Evolutionary conservation across 2,329 filamentous ascomycete species (phyloP).

Genomic region (Fusarium anguioides): DNA sequence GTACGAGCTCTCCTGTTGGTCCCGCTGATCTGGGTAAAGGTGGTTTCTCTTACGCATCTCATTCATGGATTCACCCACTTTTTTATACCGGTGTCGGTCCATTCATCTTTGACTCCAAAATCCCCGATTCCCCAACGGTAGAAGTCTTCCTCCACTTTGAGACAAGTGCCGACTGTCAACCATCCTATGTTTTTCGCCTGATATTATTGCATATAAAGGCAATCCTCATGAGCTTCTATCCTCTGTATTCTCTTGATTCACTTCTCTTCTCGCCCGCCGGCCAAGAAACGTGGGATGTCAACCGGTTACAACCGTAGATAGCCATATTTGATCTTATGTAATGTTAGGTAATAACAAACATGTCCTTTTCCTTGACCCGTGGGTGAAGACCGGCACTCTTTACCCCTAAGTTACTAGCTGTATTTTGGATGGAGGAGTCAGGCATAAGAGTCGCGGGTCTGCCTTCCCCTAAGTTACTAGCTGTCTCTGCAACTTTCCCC

Average conservation of each 20-base stretch:
- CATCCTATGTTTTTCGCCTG: constrained; percentile 46
- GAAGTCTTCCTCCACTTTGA: constrained; percentile 20
- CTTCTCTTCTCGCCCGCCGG: constrained; percentile 26
- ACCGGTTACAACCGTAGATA: constrained; percentile 39
- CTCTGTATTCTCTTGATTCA: not conserved
- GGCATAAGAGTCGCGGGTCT: constrained; percentile 43
- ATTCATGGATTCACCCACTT: constrained; percentile 20
- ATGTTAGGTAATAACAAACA: constrained; percentile 44
- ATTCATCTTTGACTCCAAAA: constrained; percentile 21
- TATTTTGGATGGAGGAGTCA: constrained; percentile 35
- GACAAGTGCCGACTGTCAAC: constrained; percentile 36
- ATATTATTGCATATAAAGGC: constrained; percentile 30
- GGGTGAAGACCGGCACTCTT: constrained; percentile 35
- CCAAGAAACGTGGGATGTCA: constrained; percentile 41
- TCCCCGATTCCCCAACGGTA: constrained; percentile 34
- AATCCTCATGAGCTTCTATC: too few species aligned
- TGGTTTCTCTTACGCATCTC: constrained; percentile 33
- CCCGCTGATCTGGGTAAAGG: constrained; percentile 32
- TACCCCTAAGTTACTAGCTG: constrained; percentile 45
- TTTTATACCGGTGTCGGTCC: not conserved
- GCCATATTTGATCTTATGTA: constrained; percentile 44
- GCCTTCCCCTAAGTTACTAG: constrained; percentile 44
- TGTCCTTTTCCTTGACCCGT: constrained; percentile 15
- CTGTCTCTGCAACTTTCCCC: constrained; percentile 39
- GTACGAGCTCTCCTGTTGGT: constrained; percentile 20